Evolutionary conservation across 257 asterid species (phyloP).

Genomic region (Leptodermis oblonga): DNA sequence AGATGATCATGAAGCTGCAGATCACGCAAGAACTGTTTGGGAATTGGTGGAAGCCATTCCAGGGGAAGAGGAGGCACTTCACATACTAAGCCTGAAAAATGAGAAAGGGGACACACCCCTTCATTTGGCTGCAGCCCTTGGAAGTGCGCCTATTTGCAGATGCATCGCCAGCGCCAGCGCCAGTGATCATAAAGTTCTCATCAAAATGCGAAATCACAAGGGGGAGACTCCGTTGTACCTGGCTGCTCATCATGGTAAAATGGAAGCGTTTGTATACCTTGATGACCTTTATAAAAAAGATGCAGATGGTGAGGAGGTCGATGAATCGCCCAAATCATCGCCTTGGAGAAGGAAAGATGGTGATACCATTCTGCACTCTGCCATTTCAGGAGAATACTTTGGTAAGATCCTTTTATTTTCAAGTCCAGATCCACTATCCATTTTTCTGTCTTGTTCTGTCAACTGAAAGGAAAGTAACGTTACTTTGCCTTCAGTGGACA

Average conservation of each 20-base stretch:
- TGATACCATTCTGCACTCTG: constrained; percentile 35
- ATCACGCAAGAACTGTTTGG: background rate
- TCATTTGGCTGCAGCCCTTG: constrained; percentile 6
- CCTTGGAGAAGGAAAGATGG: background rate
- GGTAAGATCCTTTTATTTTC: constrained; percentile 30
- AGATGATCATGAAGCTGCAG: background rate
- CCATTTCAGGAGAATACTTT: constrained; percentile 41
- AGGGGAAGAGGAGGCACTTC: background rate
- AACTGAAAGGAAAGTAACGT: too few species aligned
- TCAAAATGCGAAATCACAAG: background rate
- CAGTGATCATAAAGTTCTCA: background rate
- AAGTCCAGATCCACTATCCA: too few species aligned
- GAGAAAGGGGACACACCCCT: constrained; percentile 2
- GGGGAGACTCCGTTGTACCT: background rate
- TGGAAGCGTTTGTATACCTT: background rate
- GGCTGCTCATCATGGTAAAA: background rate
- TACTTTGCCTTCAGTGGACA: too few species aligned
- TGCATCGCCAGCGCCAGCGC: constrained; percentile 20
- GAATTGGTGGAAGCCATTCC: background rate
- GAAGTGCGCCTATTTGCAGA: background rate
- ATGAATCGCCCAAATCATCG: too few species aligned
- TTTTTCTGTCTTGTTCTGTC: too few species aligned
- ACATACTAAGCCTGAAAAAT: background rate
- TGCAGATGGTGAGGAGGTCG: too few species aligned
- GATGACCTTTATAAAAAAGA: background rate